Conservation (phyloP, 441 rosid species). For the Geranium incanum region DNA sequence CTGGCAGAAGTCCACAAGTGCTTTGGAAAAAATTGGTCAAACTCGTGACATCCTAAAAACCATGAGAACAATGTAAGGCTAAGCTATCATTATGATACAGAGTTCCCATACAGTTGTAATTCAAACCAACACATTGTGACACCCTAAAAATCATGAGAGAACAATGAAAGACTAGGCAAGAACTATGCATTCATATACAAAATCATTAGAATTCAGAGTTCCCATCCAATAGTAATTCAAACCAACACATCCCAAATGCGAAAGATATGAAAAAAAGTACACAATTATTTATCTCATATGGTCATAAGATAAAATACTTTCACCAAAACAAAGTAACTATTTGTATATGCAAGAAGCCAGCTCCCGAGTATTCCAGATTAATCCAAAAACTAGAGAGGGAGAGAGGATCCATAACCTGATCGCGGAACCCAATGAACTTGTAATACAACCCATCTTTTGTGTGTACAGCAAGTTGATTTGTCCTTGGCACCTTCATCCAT, state of each 20-base stretch:
- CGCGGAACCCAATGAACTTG: constrained; percentile 85
- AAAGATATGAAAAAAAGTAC: neutral
- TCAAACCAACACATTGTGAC: constrained; percentile 26
- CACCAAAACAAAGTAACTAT: neutral
- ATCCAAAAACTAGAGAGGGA: neutral
- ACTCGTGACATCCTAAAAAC: constrained; percentile 60
- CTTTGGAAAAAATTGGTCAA: constrained; percentile 67
- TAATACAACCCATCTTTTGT: constrained; percentile 71
- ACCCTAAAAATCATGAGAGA: constrained; percentile 43
- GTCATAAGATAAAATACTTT: neutral
- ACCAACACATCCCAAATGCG: neutral
- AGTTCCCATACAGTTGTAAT: neutral
- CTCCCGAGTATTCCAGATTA: neutral
- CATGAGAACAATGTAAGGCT: constrained; percentile 10
- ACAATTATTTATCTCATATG: neutral
- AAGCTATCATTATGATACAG: neutral
- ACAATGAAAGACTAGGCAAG: neutral
- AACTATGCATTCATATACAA: neutral
- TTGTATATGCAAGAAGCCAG: neutral
- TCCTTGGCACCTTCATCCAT: constrained; percentile 87
- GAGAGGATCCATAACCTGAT: constrained; percentile 41
- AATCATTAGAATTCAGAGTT: neutral
- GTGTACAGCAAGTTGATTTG: constrained; percentile 72
- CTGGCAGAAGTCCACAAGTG: constrained; percentile 59
- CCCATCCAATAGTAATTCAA: neutral